Conservation (phyloP, 805 yeast species). For the Helenozyma baotianmanensis region DNA sequence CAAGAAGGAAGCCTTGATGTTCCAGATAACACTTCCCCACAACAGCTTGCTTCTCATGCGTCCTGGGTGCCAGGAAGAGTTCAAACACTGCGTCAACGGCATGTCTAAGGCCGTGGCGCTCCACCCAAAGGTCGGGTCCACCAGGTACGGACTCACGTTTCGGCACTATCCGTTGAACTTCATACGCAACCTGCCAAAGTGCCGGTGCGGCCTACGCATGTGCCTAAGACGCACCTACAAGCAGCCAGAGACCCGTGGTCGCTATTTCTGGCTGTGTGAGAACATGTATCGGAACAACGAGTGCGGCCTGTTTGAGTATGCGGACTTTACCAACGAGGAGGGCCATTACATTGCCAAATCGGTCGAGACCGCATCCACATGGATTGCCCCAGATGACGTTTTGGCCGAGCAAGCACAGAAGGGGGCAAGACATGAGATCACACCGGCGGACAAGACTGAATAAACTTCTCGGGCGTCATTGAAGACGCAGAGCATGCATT, state of each 20-base stretch:
- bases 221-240: slow-evolving; percentile 52
- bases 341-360: slow-evolving; percentile 30
- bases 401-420: slow-evolving; percentile 7
- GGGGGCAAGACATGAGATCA: too few relatives aligned
- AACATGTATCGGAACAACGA: slow-evolving; percentile 39
- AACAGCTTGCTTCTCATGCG: slow-evolving; percentile 70
- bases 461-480: too few relatives aligned
- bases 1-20: slow-evolving; percentile 26
- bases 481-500: too few relatives aligned
- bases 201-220: slow-evolving; percentile 50
- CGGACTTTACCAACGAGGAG: slow-evolving; percentile 35
- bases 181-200: slow-evolving; percentile 34
- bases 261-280: slow-evolving; percentile 66
- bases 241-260: slow-evolving; percentile 42
- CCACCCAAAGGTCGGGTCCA: slow-evolving; percentile 46
- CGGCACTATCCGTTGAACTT: slow-evolving; percentile 46
- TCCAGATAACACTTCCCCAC: slow-evolving; percentile 62
- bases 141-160: slow-evolving; percentile 63
- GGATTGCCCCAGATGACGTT: slow-evolving; percentile 44
- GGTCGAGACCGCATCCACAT: slow-evolving; percentile 32
- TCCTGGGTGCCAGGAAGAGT: slow-evolving; percentile 75
- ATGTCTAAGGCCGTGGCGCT: slow-evolving; percentile 33
- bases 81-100: slow-evolving; percentile 59
- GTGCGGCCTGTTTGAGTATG: slow-evolving; percentile 49
- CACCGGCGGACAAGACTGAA: too few relatives aligned